Evolutionary conservation across 2,329 filamentous ascomycete species (phyloP).

Genomic region (Arthrinium phaeospermum): DNA sequence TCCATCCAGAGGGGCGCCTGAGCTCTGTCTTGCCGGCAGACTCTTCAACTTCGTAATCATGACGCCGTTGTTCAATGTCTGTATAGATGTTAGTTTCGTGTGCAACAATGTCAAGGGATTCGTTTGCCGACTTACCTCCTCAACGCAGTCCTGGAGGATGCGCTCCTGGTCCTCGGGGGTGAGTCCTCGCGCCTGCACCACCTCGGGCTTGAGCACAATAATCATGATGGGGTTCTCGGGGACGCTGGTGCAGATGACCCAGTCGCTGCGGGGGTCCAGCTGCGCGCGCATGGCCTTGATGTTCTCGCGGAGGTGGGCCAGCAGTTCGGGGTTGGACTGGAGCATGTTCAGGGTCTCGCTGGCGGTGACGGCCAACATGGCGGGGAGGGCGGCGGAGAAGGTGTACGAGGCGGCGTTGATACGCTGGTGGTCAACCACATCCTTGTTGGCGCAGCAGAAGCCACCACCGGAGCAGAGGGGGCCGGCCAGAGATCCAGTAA

Average conservation of each 20-base stretch:
- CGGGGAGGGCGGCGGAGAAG: constrained; percentile 92
- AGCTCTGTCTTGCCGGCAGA: constrained; percentile 68
- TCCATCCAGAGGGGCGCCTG: constrained; percentile 70
- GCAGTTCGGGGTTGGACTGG: constrained; percentile 83
- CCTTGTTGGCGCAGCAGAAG: constrained; percentile 90
- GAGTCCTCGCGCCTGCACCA: constrained; percentile 73
- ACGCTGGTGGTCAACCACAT: constrained; percentile 95
- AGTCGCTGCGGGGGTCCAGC: constrained; percentile 91
- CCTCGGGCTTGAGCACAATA: constrained; percentile 81
- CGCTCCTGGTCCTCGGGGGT: constrained; percentile 79
- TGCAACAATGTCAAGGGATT: not conserved
- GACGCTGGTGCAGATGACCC: constrained; percentile 82
- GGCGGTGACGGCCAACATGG: constrained; percentile 92
- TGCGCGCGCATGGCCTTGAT: constrained; percentile 85
- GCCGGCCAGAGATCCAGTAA: constrained; percentile 89
- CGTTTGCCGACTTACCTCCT: constrained; percentile 74
- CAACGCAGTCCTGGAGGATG: constrained; percentile 88
- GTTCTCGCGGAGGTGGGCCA: constrained; percentile 81
- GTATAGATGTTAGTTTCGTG: constrained; percentile 21
- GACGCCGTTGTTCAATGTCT: constrained; percentile 87
- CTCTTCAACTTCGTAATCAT: constrained; percentile 87
- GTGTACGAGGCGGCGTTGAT: constrained; percentile 93
- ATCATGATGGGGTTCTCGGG: constrained; percentile 88
- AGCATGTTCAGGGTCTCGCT: constrained; percentile 88
- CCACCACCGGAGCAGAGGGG: constrained; percentile 91